phyloP scores from a whole-genome alignment of 2,329 filamentous ascomycete genomes.

The Ceratocystis lukuohia region DNA sequence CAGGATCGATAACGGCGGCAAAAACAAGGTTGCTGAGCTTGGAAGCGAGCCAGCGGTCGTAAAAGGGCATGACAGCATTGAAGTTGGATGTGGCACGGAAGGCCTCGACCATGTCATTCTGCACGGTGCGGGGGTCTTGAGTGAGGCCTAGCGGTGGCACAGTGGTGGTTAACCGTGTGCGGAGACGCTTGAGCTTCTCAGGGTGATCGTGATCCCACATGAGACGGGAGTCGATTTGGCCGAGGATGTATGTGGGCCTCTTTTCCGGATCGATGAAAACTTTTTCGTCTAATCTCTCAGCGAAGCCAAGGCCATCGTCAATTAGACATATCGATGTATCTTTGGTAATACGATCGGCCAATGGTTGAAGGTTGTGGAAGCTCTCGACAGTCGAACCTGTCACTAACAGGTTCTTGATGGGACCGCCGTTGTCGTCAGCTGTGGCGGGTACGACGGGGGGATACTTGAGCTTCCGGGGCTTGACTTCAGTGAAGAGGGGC shows the following conservation, averaged over 20 bases:
- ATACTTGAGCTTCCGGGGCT: slow-evolving; percentile 20
- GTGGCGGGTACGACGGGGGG: slow-evolving; percentile 16
- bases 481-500: slow-evolving; percentile 14
- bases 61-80: slow-evolving; percentile 25
- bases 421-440: slow-evolving; percentile 29
- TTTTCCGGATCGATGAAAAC: slow-evolving; percentile 53
- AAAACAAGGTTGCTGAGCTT: slow-evolving; percentile 72
- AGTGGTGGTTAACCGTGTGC: slow-evolving; percentile 22
- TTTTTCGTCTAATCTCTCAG: slow-evolving; percentile 60
- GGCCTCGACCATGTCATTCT: slow-evolving; percentile 15
- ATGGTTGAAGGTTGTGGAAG: slow-evolving; percentile 40
- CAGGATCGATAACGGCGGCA: slow-evolving; percentile 62
- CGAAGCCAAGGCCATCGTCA: slow-evolving; percentile 68
- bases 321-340: slow-evolving; percentile 62
- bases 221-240: slow-evolving; percentile 41
- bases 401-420: slow-evolving; percentile 60
- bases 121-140: slow-evolving; percentile 11
- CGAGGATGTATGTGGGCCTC: slow-evolving; percentile 65
- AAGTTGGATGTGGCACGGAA: slow-evolving; percentile 16
- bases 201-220: slow-evolving; percentile 29
- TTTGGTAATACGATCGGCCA: slow-evolving; percentile 53
- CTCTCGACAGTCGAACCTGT: slow-evolving; percentile 44
- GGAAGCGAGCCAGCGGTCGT: slow-evolving; percentile 47
- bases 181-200: slow-evolving; percentile 23
- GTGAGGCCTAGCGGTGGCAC: slow-evolving; percentile 13